phyloP scores from a whole-genome alignment of 1,139 yeast species.

The Candida tetrigidarum region DNA sequence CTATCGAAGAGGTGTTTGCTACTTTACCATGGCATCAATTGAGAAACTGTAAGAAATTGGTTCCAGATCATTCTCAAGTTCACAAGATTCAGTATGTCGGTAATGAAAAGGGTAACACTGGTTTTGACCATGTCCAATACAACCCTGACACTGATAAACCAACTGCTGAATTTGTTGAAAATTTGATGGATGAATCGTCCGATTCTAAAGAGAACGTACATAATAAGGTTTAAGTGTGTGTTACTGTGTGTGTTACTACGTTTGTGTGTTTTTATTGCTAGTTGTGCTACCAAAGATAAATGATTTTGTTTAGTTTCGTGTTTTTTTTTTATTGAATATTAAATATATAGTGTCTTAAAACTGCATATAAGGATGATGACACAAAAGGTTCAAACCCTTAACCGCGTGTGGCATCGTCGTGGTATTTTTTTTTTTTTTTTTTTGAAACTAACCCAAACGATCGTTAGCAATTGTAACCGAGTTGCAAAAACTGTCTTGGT shows the following conservation, averaged over 20 bases:
- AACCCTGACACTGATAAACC: conserved; percentile 20
- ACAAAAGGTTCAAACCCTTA: no score
- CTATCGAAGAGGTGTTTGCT: conserved; percentile 57
- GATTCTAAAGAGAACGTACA: conserved; percentile 8
- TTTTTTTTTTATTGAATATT: neutral
- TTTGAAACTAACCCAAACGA: no score
- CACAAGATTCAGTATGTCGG: conserved; percentile 27
- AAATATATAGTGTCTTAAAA: neutral
- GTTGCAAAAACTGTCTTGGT: no score
- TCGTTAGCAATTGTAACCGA: no score
- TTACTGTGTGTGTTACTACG: no score
- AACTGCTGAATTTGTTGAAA: conserved; percentile 19
- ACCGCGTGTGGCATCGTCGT: no score
- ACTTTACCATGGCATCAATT: conserved; percentile 61
- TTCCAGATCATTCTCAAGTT: conserved; percentile 58
- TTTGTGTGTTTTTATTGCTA: no score
- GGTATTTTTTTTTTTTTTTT: no score
- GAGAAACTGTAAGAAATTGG: conserved; percentile 53
- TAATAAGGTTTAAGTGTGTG: conserved; percentile 10
- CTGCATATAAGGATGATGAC: no score
- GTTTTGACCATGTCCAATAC: conserved; percentile 24
- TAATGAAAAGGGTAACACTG: conserved; percentile 25
- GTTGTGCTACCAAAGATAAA: neutral
- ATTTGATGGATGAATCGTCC: conserved; percentile 9
- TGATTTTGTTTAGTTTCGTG: neutral